Percentiles rank a stretch among this genome's conserved stretches.
phyloP scores from a whole-genome alignment of 768 basidiomycete species.

The Tubosaeta sp. region DNA sequence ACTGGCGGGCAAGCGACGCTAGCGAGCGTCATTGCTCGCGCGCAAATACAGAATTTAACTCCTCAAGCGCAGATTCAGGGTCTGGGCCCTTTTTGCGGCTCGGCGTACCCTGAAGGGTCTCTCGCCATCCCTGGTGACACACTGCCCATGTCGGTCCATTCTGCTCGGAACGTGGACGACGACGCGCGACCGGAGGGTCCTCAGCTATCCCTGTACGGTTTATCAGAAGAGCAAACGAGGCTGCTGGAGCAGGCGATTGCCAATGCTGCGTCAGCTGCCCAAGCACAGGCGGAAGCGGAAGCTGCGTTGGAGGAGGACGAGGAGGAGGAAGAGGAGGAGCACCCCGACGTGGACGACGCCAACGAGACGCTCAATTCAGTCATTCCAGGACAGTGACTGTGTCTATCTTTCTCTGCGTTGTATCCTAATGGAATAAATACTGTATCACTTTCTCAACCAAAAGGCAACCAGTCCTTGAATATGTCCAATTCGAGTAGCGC shows the following conservation, averaged over 20 bases:
- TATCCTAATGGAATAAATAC: slow-evolving; percentile 24
- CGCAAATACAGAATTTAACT: slow-evolving; percentile 48
- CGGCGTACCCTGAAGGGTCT: slow-evolving; percentile 12
- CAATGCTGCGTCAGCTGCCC: slow-evolving; percentile 68
- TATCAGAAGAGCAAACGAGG: slow-evolving; percentile 69
- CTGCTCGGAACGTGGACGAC: slow-evolving; percentile 4
- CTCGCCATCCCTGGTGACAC: slow-evolving; percentile 4
- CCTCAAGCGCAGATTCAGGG: slow-evolving; percentile 16
- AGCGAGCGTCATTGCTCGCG: slow-evolving; percentile 70
- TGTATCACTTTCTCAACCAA: slow-evolving; percentile 15
- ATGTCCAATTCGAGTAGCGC: slow-evolving; percentile 12
- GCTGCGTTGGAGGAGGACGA: slow-evolving; percentile 71
- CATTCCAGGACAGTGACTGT: slow-evolving; percentile 13
- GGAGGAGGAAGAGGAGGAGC: slow-evolving; percentile 41
- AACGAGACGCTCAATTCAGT: slow-evolving; percentile 14
- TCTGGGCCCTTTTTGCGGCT: background rate
- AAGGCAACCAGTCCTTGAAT: slow-evolving; percentile 9
- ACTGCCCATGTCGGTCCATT: slow-evolving; percentile 4
- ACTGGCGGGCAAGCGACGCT: slow-evolving; percentile 61
- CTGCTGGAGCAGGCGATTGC: slow-evolving; percentile 71
- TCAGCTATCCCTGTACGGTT: slow-evolving; percentile 60
- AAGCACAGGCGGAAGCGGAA: slow-evolving; percentile 75
- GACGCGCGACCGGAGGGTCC: slow-evolving; percentile 19
- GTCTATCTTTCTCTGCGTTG: slow-evolving; percentile 20
- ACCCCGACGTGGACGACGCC: slow-evolving; percentile 18